A percentile compares a stretch with the other conserved stretches of the same genome.
Evolutionary conservation across 345 rosid genomes (phyloP).

Genomic region (Populus nigra): DNA sequence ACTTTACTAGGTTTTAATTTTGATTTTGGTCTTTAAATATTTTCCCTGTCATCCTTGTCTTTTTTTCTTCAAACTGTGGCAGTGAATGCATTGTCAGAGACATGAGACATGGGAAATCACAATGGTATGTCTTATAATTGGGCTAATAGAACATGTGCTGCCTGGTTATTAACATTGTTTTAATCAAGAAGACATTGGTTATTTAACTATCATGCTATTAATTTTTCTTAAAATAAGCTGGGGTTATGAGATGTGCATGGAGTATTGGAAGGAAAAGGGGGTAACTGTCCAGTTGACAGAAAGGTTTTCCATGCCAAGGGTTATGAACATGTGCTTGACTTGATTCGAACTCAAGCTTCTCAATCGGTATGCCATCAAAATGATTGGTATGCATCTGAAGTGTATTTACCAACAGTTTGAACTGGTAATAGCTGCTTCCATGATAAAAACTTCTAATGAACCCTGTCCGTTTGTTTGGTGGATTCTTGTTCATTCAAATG

Average conservation of each 20-base stretch:
- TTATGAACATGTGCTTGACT: conserved; percentile 70
- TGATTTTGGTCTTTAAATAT: conserved; percentile 6
- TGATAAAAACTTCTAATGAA: not conserved
- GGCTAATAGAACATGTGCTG: not conserved
- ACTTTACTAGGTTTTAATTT: not conserved
- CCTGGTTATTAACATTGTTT: not conserved
- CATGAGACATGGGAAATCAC: conserved; percentile 20
- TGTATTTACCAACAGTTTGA: not conserved
- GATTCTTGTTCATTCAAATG: not conserved
- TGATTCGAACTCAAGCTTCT: conserved; percentile 55
- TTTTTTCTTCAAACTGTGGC: conserved; percentile 20
- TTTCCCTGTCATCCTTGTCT: conserved; percentile 8
- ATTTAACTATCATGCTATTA: conserved; percentile 2
- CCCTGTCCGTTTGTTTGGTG: not conserved
- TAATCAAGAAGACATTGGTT: not conserved
- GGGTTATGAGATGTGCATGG: conserved; percentile 29
- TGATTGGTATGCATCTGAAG: not conserved
- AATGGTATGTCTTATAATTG: conserved; percentile 38
- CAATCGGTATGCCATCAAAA: conserved; percentile 42
- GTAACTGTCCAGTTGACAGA: conserved; percentile 87
- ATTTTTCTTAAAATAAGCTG: not conserved
- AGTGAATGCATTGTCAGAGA: conserved; percentile 73
- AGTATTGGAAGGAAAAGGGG: conserved; percentile 40
- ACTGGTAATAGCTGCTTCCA: not conserved
- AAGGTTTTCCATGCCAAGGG: conserved; percentile 69